Evolutionary conservation across 2,329 filamentous ascomycete genomes (phyloP).

Genomic region (Fusarium tjaetaba): DNA sequence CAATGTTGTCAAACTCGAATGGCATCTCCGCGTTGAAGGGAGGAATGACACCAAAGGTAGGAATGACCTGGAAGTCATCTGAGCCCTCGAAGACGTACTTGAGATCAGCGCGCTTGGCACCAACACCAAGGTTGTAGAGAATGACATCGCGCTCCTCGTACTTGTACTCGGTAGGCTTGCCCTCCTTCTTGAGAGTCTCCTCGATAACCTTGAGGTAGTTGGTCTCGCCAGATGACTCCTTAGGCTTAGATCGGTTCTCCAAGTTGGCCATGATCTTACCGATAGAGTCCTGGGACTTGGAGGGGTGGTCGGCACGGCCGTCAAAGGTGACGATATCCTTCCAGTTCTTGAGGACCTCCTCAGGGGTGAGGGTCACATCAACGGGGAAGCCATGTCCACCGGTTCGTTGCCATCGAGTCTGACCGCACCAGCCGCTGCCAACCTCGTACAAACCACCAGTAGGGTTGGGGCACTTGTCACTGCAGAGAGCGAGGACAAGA

Average conservation of each 20-base stretch:
- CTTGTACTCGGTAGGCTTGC: conserved; percentile 77
- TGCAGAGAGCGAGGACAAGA: conserved; percentile 83
- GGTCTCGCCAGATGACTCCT: conserved; percentile 59
- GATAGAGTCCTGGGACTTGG: conserved; percentile 78
- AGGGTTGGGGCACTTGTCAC: conserved; percentile 85
- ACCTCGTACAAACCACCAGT: conserved; percentile 94
- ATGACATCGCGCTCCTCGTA: conserved; percentile 90
- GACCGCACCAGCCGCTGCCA: conserved; percentile 91
- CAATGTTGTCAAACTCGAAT: conserved; percentile 82
- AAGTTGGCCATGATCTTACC: conserved; percentile 85
- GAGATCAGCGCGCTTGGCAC: conserved; percentile 89
- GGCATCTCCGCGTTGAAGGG: conserved; percentile 85
- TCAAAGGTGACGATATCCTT: conserved; percentile 86
- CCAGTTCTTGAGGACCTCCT: conserved; percentile 82
- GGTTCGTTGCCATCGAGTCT: conserved; percentile 93
- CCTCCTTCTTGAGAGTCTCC: conserved; percentile 76
- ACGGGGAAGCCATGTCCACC: conserved; percentile 92
- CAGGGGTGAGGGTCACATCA: conserved; percentile 83
- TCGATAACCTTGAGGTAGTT: conserved; percentile 80
- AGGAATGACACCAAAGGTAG: conserved; percentile 97
- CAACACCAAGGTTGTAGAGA: conserved; percentile 94
- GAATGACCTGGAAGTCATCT: conserved; percentile 92
- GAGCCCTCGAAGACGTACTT: conserved; percentile 89
- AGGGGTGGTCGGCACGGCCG: conserved; percentile 85
- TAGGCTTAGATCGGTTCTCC: conserved; percentile 73